Evolutionary conservation across 2,329 filamentous ascomycete genomes (phyloP).

Genomic region (Colletotrichum sansevieriae): DNA sequence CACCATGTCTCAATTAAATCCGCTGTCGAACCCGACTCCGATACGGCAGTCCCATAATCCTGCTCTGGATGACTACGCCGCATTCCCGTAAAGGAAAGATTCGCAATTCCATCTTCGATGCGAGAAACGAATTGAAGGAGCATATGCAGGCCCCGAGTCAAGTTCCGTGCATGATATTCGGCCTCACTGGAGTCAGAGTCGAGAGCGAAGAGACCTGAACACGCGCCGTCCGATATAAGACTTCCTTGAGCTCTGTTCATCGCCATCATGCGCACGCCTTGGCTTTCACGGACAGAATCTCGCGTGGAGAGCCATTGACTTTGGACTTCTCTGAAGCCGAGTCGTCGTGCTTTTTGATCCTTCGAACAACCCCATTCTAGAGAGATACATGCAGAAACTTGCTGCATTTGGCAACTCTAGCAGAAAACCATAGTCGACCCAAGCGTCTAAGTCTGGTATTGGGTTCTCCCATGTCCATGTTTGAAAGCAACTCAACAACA

Average conservation of each 20-base stretch:
- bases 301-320: no score
- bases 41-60: not conserved
- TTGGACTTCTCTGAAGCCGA: no score
- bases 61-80: not conserved
- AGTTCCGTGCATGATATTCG: not conserved
- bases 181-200: not conserved
- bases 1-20: conserved; percentile 15
- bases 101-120: not conserved
- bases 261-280: not conserved
- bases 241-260: not conserved
- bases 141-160: not conserved
- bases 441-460: no score
- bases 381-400: no score
- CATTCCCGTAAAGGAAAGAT: not conserved
- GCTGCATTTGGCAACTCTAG: no score
- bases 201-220: no score
- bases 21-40: not conserved
- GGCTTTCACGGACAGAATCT: not conserved
- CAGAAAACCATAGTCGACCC: no score
- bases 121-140: not conserved
- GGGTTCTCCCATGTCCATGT: no score
- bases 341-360: no score
- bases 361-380: no score
- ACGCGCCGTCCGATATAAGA: not conserved
- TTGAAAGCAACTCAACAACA: no score